A percentile compares a stretch with the other conserved stretches of the same genome.
Conservation (phyloP, 2,329 filamentous ascomycete genomes). For the Scedosporium aurantiacum region DNA sequence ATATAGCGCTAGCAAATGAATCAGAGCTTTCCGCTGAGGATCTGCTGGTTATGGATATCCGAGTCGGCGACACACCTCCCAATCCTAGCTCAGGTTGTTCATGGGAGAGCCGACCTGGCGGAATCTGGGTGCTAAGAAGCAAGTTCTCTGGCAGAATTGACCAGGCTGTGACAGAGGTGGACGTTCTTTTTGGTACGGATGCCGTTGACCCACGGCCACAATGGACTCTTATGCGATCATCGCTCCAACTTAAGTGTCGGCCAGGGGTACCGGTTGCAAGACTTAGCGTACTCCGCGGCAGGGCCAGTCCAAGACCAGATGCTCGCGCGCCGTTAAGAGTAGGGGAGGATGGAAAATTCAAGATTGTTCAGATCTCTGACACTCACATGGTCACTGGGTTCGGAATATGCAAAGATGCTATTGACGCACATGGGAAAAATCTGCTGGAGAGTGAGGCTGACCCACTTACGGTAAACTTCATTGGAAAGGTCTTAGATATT, state of each 20-base stretch:
- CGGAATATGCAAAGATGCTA: slow-evolving; percentile 74
- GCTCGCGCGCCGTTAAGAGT: slow-evolving; percentile 39
- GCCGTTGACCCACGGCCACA: slow-evolving; percentile 79
- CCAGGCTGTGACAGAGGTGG: slow-evolving; percentile 66
- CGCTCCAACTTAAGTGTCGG: slow-evolving; percentile 22
- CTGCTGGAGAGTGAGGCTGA: slow-evolving; percentile 70
- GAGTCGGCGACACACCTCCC: slow-evolving; percentile 47
- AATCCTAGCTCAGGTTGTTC: slow-evolving; percentile 10
- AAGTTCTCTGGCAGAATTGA: slow-evolving; percentile 61
- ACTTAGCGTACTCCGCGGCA: slow-evolving; percentile 44
- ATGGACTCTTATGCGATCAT: slow-evolving; percentile 56
- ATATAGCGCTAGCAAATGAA: slow-evolving; percentile 74
- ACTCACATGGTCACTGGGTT: slow-evolving; percentile 85
- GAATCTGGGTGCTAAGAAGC: slow-evolving; percentile 64
- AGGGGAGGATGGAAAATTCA: slow-evolving; percentile 82
- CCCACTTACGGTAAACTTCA: slow-evolving; percentile 80
- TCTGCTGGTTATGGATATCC: slow-evolving; percentile 69
- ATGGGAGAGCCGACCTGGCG: slow-evolving; percentile 70
- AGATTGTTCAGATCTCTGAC: slow-evolving; percentile 92
- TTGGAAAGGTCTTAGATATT: slow-evolving; percentile 74
- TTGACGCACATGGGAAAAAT: slow-evolving; percentile 28
- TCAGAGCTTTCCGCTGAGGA: slow-evolving; percentile 67
- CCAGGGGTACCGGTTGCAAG: slow-evolving; percentile 22
- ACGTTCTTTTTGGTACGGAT: slow-evolving; percentile 81
- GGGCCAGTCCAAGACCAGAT: slow-evolving; percentile 51